phyloP scores from a whole-genome alignment of 495 filamentous ascomycete genomes.

The Wilcoxina mikolae region DNA sequence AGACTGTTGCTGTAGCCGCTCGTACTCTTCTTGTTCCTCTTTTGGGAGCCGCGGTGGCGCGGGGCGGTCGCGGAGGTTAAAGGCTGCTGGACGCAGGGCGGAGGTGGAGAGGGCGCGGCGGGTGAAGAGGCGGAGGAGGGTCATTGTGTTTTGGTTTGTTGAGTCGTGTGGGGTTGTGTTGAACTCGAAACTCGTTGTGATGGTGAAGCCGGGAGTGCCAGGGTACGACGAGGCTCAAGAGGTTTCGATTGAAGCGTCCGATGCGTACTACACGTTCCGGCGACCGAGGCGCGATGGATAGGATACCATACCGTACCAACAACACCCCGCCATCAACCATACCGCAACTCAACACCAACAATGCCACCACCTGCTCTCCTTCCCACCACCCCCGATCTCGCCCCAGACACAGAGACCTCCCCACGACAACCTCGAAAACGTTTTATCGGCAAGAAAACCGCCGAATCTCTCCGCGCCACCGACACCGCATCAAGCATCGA shows the following conservation, averaged over 20 bases:
- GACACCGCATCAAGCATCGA: slow-evolving; percentile 38
- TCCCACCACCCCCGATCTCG: background rate
- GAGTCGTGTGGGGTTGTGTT: no score
- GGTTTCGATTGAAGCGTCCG: no score
- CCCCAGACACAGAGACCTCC: background rate
- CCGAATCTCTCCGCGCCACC: slow-evolving; percentile 38
- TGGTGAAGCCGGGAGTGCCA: no score
- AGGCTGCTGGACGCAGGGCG: slow-evolving; percentile 18
- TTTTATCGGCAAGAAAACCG: slow-evolving; percentile 58
- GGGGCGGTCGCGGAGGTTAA: slow-evolving; percentile 38
- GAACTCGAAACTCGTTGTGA: no score
- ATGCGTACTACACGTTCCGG: no score
- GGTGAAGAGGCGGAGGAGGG: slow-evolving; percentile 6
- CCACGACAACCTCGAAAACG: slow-evolving; percentile 55
- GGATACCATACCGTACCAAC: no score
- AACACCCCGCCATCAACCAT: no score
- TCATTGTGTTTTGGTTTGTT: no score
- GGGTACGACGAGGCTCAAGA: no score
- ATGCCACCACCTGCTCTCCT: no score
- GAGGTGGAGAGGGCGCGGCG: slow-evolving; percentile 22
- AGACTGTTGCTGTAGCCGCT: slow-evolving; percentile 59
- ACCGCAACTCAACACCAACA: no score
- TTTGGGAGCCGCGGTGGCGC: slow-evolving; percentile 72
- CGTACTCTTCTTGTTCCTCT: slow-evolving; percentile 84
- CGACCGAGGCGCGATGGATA: no score